phyloP scores from a whole-genome alignment of 805 yeast genomes.

The Candida koratica region DNA sequence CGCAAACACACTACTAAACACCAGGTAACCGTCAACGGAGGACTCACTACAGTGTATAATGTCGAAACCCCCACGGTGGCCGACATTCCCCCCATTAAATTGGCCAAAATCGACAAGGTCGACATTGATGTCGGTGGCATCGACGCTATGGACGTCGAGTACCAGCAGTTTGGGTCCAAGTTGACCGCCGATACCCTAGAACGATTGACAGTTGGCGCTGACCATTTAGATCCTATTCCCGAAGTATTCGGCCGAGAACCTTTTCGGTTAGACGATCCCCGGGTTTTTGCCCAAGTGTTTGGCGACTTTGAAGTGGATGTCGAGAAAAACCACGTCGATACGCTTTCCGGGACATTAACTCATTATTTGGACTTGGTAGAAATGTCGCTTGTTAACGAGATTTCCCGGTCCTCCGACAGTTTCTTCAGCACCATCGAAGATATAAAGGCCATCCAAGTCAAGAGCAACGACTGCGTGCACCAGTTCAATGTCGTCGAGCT shows the following conservation, averaged over 20 bases:
- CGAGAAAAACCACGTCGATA: constrained; percentile 33
- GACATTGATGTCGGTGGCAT: constrained; percentile 20
- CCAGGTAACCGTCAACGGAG: constrained; percentile 39
- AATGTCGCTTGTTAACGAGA: constrained; percentile 72
- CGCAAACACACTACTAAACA: constrained; percentile 31
- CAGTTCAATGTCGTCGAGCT: constrained; percentile 44
- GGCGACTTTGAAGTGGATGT: constrained; percentile 49
- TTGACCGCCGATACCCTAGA: constrained; percentile 37
- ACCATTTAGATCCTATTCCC: constrained; percentile 46
- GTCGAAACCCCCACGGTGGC: constrained; percentile 65
- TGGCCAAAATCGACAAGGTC: constrained; percentile 26
- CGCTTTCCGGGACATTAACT: constrained; percentile 72
- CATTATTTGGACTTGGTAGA: constrained; percentile 84
- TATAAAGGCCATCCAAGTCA: constrained; percentile 57
- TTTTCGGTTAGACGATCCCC: constrained; percentile 84
- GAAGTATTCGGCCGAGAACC: constrained; percentile 59
- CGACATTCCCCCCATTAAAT: constrained; percentile 80
- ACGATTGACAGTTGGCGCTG: constrained; percentile 14
- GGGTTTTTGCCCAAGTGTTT: constrained; percentile 71
- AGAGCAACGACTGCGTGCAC: constrained; percentile 49
- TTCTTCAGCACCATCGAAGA: constrained; percentile 84
- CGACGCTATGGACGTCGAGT: constrained; percentile 24
- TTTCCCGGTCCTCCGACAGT: constrained; percentile 77
- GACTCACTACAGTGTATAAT: constrained; percentile 40
- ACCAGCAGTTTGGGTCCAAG: constrained; percentile 35